phyloP scores from a whole-genome alignment of 2,329 filamentous ascomycete species.

The Pestalotiopsis sp. region DNA sequence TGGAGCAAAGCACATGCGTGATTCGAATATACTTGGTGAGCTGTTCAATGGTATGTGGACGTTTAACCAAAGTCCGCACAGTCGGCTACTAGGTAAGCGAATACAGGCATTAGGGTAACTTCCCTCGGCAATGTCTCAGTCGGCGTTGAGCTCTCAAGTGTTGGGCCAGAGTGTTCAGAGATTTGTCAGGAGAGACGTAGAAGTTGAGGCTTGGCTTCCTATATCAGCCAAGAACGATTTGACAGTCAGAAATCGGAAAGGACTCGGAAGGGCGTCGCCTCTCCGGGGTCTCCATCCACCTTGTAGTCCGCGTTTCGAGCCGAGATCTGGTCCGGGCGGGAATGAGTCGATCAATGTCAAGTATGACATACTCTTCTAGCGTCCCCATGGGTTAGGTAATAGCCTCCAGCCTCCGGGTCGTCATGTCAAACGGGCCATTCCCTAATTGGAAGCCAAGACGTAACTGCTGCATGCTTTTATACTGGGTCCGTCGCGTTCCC shows the following conservation, averaged over 20 bases:
- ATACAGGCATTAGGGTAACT: not conserved
- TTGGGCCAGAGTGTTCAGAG: not conserved
- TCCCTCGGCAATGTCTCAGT: not conserved
- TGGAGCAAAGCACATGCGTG: not conserved
- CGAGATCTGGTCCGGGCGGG: not conserved
- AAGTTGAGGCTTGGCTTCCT: not conserved
- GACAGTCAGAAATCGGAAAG: not conserved
- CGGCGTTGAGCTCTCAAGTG: not conserved
- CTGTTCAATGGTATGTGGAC: not conserved
- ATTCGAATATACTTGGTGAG: not conserved
- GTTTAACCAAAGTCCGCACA: not conserved
- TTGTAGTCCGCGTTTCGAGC: not conserved
- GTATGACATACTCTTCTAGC: not conserved
- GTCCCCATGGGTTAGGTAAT: conserved; percentile 10
- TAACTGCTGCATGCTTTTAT: conserved; percentile 16
- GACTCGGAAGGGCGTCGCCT: not conserved
- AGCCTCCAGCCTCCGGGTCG: not conserved
- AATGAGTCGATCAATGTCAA: not conserved
- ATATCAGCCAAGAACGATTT: not conserved
- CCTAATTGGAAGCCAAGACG: conserved; percentile 20
- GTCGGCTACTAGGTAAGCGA: not conserved
- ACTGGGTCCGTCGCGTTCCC: not conserved
- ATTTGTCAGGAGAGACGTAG: not conserved
- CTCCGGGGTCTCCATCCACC: not conserved
- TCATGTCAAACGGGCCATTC: conserved; percentile 1